Evolutionary conservation across 495 filamentous ascomycete genomes (phyloP), one percentile per base, ranked within the genome.

Genomic region (Penicillium flavigenum): DNA sequence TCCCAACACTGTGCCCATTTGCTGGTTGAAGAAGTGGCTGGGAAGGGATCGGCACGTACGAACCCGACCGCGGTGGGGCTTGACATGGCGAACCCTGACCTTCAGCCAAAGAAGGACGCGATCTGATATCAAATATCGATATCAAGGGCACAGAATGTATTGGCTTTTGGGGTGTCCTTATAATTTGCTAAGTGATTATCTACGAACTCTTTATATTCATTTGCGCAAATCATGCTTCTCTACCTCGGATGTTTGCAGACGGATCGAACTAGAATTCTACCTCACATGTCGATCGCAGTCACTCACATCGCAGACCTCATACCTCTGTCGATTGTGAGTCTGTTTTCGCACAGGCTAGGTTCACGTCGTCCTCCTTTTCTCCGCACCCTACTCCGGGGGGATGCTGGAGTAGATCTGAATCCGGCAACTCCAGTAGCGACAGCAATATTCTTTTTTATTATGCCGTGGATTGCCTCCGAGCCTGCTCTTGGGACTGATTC

Each of bases 1-100:
- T 1, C 67, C 60, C 19, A 63, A 44, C 2, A 67, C 62, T 0
- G 57, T 65, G 19, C n/a, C n/a, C 62, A 65, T 20, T 68, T 66
- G 32, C 51, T 62, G 6, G 65, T 56, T 3, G 58, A 55, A 29
- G 60, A n/a, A 65, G 51, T 11, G 65, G 58, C 48, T 67, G 64
- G 44, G 59, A 63, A 11, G 59, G 49, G 16, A 64, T 50, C 3
- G 63, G 59, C 29, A 69, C 39, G 27, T 66, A 68, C n/a, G 65
- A 63, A 6, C 39, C 61, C 1, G 66, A 69, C 42, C 45, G 58
- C 56, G 48, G 26, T 48, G 24, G 19, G 41, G 46, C 41, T 66
- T 64, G 58, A 64, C 63, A 19, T 64, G 12, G 27, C 60, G 60
- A 29, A 66, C 45, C 14, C 56, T 64, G 4, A 66, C 41, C 43